Evolutionary conservation across 305 asterid genomes (phyloP).

Genomic region (Fraxinus sp.): DNA sequence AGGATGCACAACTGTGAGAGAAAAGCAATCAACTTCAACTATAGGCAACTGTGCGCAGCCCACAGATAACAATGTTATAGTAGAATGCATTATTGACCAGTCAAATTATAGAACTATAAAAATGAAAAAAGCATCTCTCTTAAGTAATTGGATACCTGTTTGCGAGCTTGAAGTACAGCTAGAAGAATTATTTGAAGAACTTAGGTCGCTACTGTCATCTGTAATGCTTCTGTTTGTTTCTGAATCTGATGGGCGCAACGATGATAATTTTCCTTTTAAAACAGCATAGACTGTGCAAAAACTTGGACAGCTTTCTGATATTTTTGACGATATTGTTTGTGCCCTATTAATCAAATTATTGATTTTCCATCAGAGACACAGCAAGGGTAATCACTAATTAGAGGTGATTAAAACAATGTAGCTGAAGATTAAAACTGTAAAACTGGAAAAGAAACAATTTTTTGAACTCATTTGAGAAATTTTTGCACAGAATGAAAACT

Average conservation of each 20-base stretch:
- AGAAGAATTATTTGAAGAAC: slow-evolving; percentile 51
- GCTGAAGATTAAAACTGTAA: not conserved
- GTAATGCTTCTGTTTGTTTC: slow-evolving; percentile 43
- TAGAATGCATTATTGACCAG: not conserved
- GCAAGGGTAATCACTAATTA: not conserved
- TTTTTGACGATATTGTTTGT: slow-evolving; percentile 53
- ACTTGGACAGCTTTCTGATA: slow-evolving; percentile 51
- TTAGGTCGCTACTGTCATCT: slow-evolving; percentile 50
- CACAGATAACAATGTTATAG: not conserved
- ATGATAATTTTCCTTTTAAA: slow-evolving; percentile 70
- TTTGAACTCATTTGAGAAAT: not conserved
- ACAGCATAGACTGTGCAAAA: slow-evolving; percentile 75
- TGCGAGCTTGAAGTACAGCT: slow-evolving; percentile 40
- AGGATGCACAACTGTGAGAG: not conserved
- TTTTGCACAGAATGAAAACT: not conserved
- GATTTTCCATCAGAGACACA: not conserved
- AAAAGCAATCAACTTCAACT: not conserved
- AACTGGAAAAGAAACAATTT: not conserved
- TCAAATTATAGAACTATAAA: not conserved
- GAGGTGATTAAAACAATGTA: not conserved
- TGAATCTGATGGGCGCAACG: slow-evolving; percentile 63
- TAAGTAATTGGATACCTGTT: slow-evolving; percentile 37
- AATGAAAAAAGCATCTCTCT: not conserved
- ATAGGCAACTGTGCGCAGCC: not conserved
- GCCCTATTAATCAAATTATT: slow-evolving; percentile 42